Conservation (phyloP, 2,329 filamentous ascomycete species). For the Cladosporium sp. region DNA sequence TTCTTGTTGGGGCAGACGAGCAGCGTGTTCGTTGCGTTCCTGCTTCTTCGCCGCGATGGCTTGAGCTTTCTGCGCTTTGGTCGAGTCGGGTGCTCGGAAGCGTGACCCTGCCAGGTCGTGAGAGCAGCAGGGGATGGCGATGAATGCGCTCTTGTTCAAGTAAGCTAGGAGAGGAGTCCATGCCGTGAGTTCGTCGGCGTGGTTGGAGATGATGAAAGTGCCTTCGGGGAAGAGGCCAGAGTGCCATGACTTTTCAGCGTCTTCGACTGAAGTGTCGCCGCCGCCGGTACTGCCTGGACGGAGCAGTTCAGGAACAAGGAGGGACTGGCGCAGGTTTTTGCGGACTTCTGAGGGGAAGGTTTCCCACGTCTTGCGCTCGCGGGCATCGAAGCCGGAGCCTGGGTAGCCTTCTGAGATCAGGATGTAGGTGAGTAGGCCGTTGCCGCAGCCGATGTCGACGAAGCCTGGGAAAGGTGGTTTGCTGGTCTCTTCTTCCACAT, state of each 20-base stretch:
- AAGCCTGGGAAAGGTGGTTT: constrained; percentile 70
- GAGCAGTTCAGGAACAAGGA: constrained; percentile 56
- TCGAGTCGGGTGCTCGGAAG: constrained; percentile 57
- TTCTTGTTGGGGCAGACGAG: constrained; percentile 22
- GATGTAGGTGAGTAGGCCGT: constrained; percentile 83
- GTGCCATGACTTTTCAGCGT: constrained; percentile 30
- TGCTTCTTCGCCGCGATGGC: constrained; percentile 19
- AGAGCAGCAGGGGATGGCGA: constrained; percentile 94
- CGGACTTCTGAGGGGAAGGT: constrained; percentile 57
- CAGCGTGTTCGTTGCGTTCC: constrained; percentile 13
- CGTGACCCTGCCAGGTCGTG: constrained; percentile 73
- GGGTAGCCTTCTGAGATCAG: constrained; percentile 73
- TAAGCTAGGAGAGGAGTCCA: constrained; percentile 90
- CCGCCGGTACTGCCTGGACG: constrained; percentile 7
- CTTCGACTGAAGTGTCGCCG: constrained; percentile 1
- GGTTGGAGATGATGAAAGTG: constrained; percentile 94
- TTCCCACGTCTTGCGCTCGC: constrained; percentile 78
- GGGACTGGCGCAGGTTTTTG: constrained; percentile 52
- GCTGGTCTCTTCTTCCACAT: constrained; percentile 9
- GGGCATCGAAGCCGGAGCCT: constrained; percentile 90
- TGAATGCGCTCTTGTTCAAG: constrained; percentile 72
- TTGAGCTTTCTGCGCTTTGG: constrained; percentile 11
- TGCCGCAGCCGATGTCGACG: constrained; percentile 93
- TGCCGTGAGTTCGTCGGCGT: constrained; percentile 90
- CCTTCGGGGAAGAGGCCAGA: constrained; percentile 63